These are phyloP conservation scores for Lobosporangium transversale DNA, from an alignment of 192 early-diverging fungal species.

Conservation along the genomic window DNA sequence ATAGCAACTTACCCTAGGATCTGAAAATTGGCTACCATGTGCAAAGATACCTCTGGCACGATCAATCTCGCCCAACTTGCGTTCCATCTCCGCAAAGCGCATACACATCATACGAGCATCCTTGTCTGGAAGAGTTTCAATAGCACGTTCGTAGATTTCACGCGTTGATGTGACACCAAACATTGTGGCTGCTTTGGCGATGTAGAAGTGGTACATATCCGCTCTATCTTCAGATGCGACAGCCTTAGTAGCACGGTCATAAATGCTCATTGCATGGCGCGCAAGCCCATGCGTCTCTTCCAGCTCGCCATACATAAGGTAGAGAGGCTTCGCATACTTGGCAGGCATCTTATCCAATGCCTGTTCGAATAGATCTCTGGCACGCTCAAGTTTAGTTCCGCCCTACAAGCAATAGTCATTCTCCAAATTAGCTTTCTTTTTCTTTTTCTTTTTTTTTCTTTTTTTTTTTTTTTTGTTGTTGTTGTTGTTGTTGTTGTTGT, in stretches of 20 bases:
- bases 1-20: slow-evolving; percentile 78
- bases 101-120: slow-evolving; percentile 80
- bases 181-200: slow-evolving; percentile 84
- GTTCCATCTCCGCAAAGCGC: slow-evolving; percentile 88
- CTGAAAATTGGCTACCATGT: slow-evolving; percentile 88
- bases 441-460: no score
- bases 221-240: slow-evolving; percentile 79
- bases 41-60: slow-evolving; percentile 89
- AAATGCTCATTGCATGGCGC: slow-evolving; percentile 92
- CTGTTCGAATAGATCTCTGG: slow-evolving; percentile 96
- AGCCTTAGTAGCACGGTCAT: slow-evolving; percentile 90
- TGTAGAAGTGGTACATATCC: slow-evolving; percentile 89
- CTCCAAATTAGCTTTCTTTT: no score
- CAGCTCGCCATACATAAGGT: slow-evolving; percentile 88
- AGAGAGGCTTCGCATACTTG: slow-evolving; percentile 87
- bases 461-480: no score
- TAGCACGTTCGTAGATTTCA: slow-evolving; percentile 93
- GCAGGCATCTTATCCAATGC: slow-evolving; percentile 87
- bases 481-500: no score
- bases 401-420: slow-evolving; percentile 61
- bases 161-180: slow-evolving; percentile 90
- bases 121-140: slow-evolving; percentile 85
- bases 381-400: slow-evolving; percentile 87
- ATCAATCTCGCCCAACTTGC: slow-evolving; percentile 93
- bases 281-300: slow-evolving; percentile 94